These are phyloP conservation scores for Fusarium albidum DNA, from an alignment of 2,329 filamentous ascomycete genomes.

Conservation along the genomic window DNA sequence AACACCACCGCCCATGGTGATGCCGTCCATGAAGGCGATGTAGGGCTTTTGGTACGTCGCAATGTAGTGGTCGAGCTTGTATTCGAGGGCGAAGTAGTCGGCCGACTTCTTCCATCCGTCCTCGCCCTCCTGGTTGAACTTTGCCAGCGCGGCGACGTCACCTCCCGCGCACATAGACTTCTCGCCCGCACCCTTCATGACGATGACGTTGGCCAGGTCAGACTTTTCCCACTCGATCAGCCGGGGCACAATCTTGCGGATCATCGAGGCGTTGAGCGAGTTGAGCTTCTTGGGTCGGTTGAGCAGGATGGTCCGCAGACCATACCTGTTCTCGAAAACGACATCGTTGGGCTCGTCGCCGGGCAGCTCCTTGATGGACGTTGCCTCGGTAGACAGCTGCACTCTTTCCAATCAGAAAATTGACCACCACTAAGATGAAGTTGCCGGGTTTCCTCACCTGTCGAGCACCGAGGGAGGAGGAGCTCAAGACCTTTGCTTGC, in stretches of 20 bases:
- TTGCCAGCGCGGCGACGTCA: constrained; percentile 82
- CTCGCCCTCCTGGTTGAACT: constrained; percentile 72
- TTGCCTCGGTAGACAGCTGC: constrained; percentile 48
- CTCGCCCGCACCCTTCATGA: constrained; percentile 88
- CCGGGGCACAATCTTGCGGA: constrained; percentile 88
- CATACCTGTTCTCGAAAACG: constrained; percentile 87
- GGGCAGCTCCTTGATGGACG: constrained; percentile 61
- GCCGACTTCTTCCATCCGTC: constrained; percentile 78
- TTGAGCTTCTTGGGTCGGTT: constrained; percentile 94
- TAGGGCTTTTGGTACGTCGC: constrained; percentile 94
- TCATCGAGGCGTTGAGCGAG: constrained; percentile 93
- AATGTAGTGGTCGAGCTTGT: constrained; percentile 94
- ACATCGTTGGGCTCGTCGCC: constrained; percentile 89
- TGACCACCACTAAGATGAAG: background rate
- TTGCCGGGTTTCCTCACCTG: constrained; percentile 36
- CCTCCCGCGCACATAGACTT: constrained; percentile 93
- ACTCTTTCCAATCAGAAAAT: constrained; percentile 27
- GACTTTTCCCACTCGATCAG: constrained; percentile 95
- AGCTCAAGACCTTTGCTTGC: constrained; percentile 75
- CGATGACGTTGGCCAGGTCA: constrained; percentile 88
- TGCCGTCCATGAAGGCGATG: constrained; percentile 94
- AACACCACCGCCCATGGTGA: constrained; percentile 98
- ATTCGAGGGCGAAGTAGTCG: constrained; percentile 94
- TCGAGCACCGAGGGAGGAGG: constrained; percentile 59
- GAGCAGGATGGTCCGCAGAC: constrained; percentile 89